phyloP scores from a whole-genome alignment of 140 eudicot species.

The Erigeron philadelphicus region DNA sequence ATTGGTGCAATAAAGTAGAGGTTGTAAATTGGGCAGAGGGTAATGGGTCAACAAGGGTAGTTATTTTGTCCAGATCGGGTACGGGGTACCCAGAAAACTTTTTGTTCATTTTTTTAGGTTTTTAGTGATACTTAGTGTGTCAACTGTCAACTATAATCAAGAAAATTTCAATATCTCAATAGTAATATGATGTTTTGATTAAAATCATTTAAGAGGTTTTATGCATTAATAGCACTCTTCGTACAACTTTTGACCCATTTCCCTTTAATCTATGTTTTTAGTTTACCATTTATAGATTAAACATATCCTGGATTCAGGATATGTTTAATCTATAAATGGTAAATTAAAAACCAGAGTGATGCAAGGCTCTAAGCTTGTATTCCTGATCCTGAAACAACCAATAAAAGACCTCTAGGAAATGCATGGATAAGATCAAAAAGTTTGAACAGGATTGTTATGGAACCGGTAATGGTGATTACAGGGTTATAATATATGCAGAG shows the following conservation, averaged over 20 bases:
- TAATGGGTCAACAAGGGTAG: background rate
- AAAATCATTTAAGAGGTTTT: conserved; percentile 14
- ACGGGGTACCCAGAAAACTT: background rate
- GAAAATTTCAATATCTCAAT: background rate
- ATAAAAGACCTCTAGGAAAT: no score
- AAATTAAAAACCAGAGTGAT: no score
- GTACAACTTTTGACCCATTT: background rate
- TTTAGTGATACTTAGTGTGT: background rate
- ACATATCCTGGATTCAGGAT: no score
- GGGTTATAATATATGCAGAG: background rate
- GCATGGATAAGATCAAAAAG: background rate
- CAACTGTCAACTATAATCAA: background rate
- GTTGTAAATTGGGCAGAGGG: background rate
- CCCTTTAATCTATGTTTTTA: background rate
- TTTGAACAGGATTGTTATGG: background rate
- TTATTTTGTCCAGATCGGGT: background rate
- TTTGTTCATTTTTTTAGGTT: background rate
- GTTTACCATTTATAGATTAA: background rate
- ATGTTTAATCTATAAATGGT: no score
- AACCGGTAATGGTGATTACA: background rate
- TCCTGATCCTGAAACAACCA: no score
- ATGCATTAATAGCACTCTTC: conserved; percentile 9
- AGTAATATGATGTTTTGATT: background rate
- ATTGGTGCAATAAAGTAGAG: conserved; percentile 16
- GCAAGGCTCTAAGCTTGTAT: no score